These are phyloP conservation scores for Mikania micrantha DNA, from an alignment of 129 eudicot species.

Conservation along the genomic window DNA sequence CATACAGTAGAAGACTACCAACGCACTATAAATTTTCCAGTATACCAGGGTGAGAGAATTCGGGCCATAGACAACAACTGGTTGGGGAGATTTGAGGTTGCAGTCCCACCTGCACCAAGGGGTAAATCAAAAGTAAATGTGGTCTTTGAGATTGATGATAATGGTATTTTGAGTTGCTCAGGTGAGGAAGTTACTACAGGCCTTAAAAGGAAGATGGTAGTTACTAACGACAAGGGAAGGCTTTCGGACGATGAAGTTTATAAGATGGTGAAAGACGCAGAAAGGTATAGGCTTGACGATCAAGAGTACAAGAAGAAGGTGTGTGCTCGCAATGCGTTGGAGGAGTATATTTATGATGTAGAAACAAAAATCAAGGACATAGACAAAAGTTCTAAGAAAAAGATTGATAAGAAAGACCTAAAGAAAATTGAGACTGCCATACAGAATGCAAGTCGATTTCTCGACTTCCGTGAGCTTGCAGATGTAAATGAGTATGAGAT, in stretches of 20 bases:
- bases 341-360: conserved; percentile 11
- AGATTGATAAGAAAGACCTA: conserved; percentile 1
- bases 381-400: neutral
- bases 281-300: conserved; percentile 3
- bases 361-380: conserved; percentile 2
- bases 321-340: conserved; percentile 10
- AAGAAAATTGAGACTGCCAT: conserved; percentile 3
- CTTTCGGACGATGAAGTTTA: conserved; percentile 16
- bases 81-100: conserved; percentile 12
- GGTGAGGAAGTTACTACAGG: conserved; percentile 15
- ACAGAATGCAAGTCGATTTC: neutral
- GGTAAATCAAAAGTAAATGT: conserved; percentile 15
- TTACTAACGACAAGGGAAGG: conserved; percentile 14
- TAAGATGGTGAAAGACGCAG: conserved; percentile 13
- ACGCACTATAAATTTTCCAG: neutral
- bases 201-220: conserved; percentile 8
- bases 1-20: neutral
- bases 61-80: conserved; percentile 11
- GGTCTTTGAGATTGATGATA: conserved; percentile 6
- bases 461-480: conserved; percentile 6
- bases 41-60: conserved; percentile 15
- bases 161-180: conserved; percentile 12
- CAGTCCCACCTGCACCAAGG: conserved; percentile 11
- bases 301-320: conserved; percentile 5
- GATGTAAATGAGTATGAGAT: conserved; percentile 1